phyloP scores from a whole-genome alignment of 768 basidiomycete genomes.

The Pleurotus platypus region DNA sequence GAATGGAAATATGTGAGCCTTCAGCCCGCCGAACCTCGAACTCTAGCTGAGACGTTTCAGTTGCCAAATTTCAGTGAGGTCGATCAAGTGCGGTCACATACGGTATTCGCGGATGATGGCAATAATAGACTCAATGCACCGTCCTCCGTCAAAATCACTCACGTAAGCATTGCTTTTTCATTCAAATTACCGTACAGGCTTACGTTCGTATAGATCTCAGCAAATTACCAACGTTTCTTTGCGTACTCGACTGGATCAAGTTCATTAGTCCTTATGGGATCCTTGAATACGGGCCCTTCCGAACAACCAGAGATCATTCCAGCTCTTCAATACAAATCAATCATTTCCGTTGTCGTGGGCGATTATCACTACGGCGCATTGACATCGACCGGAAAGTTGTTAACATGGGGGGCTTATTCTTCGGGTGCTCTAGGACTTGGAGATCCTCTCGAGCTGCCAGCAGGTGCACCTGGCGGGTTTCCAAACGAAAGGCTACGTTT shows the following conservation, averaged over 20 bases:
- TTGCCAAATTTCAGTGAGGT: slow-evolving; percentile 73
- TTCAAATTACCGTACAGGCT: slow-evolving; percentile 8
- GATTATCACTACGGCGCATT: slow-evolving; percentile 92
- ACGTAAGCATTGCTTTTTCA: slow-evolving; percentile 41
- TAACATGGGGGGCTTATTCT: slow-evolving; percentile 80
- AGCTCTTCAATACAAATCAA: slow-evolving; percentile 66
- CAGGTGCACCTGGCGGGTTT: slow-evolving; percentile 63
- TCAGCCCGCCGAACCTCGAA: background rate
- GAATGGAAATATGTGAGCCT: slow-evolving; percentile 70
- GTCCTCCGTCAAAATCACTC: slow-evolving; percentile 61
- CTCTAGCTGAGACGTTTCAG: slow-evolving; percentile 30
- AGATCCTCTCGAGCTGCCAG: slow-evolving; percentile 51
- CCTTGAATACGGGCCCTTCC: slow-evolving; percentile 37
- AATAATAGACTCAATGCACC: slow-evolving; percentile 31
- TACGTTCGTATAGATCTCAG: slow-evolving; percentile 63
- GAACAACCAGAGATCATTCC: slow-evolving; percentile 62
- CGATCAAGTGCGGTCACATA: slow-evolving; percentile 40
- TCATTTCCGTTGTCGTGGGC: slow-evolving; percentile 87
- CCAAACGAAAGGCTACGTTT: slow-evolving; percentile 28
- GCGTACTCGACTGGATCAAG: slow-evolving; percentile 71
- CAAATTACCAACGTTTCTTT: slow-evolving; percentile 78
- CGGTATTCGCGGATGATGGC: slow-evolving; percentile 34
- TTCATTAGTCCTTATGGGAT: slow-evolving; percentile 76
- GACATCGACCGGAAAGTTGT: slow-evolving; percentile 68
- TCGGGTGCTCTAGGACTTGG: slow-evolving; percentile 85